Evolutionary conservation across 805 yeast species (phyloP).

Genomic region (Lipomyces orientalis): DNA sequence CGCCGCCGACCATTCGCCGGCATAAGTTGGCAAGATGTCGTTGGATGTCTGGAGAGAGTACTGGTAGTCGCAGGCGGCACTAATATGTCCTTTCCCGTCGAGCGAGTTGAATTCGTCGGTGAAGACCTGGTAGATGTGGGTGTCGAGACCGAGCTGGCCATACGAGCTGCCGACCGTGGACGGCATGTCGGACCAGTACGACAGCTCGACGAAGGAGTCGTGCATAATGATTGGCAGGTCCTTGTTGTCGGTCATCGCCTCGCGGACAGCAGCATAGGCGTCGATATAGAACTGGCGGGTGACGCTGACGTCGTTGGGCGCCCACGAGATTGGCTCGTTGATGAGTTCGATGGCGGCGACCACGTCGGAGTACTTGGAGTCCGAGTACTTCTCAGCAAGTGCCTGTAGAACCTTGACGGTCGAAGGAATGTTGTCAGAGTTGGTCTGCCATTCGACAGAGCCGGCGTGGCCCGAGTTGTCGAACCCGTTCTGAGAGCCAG

Average conservation of each 20-base stretch:
- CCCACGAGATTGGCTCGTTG: constrained; percentile 75
- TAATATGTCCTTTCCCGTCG: constrained; percentile 30
- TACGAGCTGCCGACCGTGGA: constrained; percentile 39
- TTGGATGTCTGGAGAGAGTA: constrained; percentile 16
- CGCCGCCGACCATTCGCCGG: constrained; percentile 94
- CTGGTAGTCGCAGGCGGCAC: constrained; percentile 19
- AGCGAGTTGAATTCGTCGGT: constrained; percentile 50
- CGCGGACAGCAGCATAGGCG: constrained; percentile 71
- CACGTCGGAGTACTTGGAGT: constrained; percentile 64
- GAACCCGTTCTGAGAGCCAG: constrained; percentile 95
- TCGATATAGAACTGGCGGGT: constrained; percentile 64
- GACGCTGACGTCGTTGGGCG: constrained; percentile 57
- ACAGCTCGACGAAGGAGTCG: constrained; percentile 73
- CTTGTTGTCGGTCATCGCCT: constrained; percentile 44
- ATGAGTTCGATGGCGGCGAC: constrained; percentile 83
- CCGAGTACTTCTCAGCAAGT: constrained; percentile 69
- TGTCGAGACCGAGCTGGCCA: constrained; percentile 80
- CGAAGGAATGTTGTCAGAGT: constrained; percentile 55
- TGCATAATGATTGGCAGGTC: constrained; percentile 70
- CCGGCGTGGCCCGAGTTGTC: constrained; percentile 92
- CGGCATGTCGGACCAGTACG: constrained; percentile 68
- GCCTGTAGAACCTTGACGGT: constrained; percentile 62
- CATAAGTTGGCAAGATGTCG: constrained; percentile 48
- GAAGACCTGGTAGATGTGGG: constrained; percentile 90
- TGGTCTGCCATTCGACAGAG: constrained; percentile 56